Percentiles rank a stretch among this genome's conserved stretches.
Conservation (phyloP, 768 basidiomycete genomes). For the Tulasnella calospora region DNA sequence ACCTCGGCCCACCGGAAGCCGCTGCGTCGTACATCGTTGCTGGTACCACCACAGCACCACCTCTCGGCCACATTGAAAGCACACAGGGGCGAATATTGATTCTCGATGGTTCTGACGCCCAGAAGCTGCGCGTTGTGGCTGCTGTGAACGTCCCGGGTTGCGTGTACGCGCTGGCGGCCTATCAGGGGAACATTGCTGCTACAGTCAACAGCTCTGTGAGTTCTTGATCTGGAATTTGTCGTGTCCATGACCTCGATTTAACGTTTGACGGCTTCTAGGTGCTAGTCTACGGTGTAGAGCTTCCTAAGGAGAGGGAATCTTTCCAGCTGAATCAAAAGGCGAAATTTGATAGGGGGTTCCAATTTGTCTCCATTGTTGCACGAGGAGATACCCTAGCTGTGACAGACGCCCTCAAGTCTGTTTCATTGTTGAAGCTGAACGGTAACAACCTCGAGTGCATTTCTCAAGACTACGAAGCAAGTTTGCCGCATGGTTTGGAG, state of each 20-base stretch:
- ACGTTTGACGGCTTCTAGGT: slow-evolving; percentile 31
- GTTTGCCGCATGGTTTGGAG: slow-evolving; percentile 68
- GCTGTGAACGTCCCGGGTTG: slow-evolving; percentile 54
- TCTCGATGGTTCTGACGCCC: slow-evolving; percentile 36
- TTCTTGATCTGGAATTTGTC: slow-evolving; percentile 21
- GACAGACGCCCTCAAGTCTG: slow-evolving; percentile 77
- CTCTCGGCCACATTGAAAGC: slow-evolving; percentile 38
- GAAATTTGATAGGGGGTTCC: slow-evolving; percentile 78
- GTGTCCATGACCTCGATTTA: not conserved
- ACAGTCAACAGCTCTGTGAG: slow-evolving; percentile 74
- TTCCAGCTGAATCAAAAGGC: slow-evolving; percentile 44
- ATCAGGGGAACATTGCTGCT: slow-evolving; percentile 52
- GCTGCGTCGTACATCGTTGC: slow-evolving; percentile 36
- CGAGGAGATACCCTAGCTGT: slow-evolving; percentile 54
- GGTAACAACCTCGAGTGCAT: slow-evolving; percentile 47
- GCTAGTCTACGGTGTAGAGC: slow-evolving; percentile 50
- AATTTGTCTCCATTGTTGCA: slow-evolving; percentile 61
- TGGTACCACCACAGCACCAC: slow-evolving; percentile 39
- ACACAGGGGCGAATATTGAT: slow-evolving; percentile 57
- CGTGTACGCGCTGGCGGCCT: slow-evolving; percentile 57
- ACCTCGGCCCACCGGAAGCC: slow-evolving; percentile 13
- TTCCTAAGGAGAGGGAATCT: slow-evolving; percentile 34
- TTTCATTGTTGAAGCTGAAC: slow-evolving; percentile 59
- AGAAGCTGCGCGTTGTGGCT: slow-evolving; percentile 38
- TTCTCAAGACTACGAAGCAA: slow-evolving; percentile 68